phyloP scores from a whole-genome alignment of 352 stramenopile species.

The Plasmopara muralis region DNA sequence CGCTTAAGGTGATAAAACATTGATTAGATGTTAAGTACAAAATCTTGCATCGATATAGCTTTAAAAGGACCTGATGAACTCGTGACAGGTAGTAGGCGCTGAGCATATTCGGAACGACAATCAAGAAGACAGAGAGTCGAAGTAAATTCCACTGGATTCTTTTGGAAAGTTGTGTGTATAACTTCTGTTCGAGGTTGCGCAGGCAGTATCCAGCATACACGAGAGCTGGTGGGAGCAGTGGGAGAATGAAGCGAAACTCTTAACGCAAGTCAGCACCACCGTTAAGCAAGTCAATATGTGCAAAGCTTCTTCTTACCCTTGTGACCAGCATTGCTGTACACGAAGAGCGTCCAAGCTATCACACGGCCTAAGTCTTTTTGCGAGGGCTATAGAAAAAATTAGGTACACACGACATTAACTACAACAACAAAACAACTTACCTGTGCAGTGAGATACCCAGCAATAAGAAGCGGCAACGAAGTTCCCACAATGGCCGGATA shows the following conservation, averaged over 20 bases:
- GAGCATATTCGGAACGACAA: constrained; percentile 60
- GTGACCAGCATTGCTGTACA: constrained; percentile 74
- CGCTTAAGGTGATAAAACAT: constrained; percentile 25
- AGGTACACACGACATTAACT: background rate
- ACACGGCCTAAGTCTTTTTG: constrained; percentile 65
- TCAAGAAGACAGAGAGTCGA: constrained; percentile 33
- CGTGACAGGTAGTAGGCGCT: constrained; percentile 65
- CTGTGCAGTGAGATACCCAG: constrained; percentile 52
- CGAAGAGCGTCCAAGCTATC: constrained; percentile 60
- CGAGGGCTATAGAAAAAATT: constrained; percentile 20
- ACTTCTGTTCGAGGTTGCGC: constrained; percentile 53
- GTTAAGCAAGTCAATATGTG: too few relatives aligned
- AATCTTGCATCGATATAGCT: background rate
- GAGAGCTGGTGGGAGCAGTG: constrained; percentile 58
- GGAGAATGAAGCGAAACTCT: constrained; percentile 86
- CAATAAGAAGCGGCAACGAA: constrained; percentile 34
- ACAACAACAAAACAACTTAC: constrained; percentile 18
- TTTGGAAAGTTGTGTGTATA: constrained; percentile 50
- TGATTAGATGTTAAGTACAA: background rate
- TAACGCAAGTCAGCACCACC: constrained; percentile 1
- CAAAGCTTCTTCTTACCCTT: constrained; percentile 44
- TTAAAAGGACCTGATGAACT: constrained; percentile 36
- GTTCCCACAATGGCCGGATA: constrained; percentile 70
- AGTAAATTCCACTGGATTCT: constrained; percentile 53
- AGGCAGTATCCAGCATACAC: constrained; percentile 76